Evolutionary conservation across 2,329 filamentous ascomycete species (phyloP).

Genomic region (Apiospora kogelbergensis): DNA sequence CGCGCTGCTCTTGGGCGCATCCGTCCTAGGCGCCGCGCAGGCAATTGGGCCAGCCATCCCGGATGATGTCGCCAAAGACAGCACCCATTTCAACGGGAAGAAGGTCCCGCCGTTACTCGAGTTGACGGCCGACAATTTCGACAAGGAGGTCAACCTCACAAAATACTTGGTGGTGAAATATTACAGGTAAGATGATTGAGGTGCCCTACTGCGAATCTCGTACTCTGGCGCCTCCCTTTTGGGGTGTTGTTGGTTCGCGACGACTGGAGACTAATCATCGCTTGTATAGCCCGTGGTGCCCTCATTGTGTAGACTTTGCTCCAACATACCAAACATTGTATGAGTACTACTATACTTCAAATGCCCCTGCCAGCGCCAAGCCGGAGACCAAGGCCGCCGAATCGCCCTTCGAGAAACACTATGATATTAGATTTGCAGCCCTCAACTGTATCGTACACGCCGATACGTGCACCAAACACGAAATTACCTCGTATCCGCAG

Average conservation of each 20-base stretch:
- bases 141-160: conserved; percentile 52
- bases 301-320: conserved; percentile 76
- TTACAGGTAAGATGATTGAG: conserved; percentile 55
- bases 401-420: conserved; percentile 69
- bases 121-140: conserved; percentile 57
- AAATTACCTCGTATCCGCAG: conserved; percentile 71
- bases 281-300: conserved; percentile 56
- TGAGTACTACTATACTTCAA: conserved; percentile 91
- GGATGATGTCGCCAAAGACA: conserved; percentile 37
- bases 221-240: too few relatives aligned
- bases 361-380: conserved; percentile 60
- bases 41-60: conserved; percentile 36
- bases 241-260: background rate
- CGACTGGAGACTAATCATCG: conserved; percentile 3
- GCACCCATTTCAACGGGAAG: conserved; percentile 65
- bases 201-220: background rate
- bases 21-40: conserved; percentile 39
- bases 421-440: conserved; percentile 84
- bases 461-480: conserved; percentile 71
- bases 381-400: conserved; percentile 40
- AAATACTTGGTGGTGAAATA: conserved; percentile 62
- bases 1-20: conserved; percentile 48
- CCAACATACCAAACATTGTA: conserved; percentile 90
- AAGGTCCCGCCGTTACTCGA: conserved; percentile 65
- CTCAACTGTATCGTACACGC: conserved; percentile 84